Evolutionary conservation across 331 rosid species (phyloP), one percentile per base, ranked within the genome.

Genomic region (Prunus yedoensis): DNA sequence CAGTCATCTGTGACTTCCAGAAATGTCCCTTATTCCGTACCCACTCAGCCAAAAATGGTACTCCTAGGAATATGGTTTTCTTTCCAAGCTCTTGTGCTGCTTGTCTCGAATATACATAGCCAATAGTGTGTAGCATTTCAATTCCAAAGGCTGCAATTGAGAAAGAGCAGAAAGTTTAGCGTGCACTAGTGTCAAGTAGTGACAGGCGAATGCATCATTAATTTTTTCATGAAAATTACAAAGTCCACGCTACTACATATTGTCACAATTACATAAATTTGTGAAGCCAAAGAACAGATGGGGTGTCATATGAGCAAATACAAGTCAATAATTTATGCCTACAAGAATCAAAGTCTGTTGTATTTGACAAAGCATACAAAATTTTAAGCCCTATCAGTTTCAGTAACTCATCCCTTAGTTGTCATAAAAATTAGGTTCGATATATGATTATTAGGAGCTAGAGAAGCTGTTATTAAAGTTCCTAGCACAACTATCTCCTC

Each of bases 31-130:
- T 95, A 57, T 87, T 88, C 23, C 97, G 91, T 71, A 92, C 93
- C 97, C 97, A 92, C 81, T 95, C 97, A 20, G 97, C 89, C 79
- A 95, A 65, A 84, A 95, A 95, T 70, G 97, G 99, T 59, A 95
- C 90, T 8, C 97, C 97, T 14, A 95, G 96, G 72, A 78, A 92
- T 70, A 90, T 85, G 78, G 96, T 97, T 76, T 86, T 95, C 82
- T 90, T 90, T 67, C 99, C 99, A 70, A 95, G 91, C 88, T 95
- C 97, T 84, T 86, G 94, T 10, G 94, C 97, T 58, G 99, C 99
- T 78, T 92, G 99, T 83, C 97, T 90, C 9, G 90, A 85, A 80
- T 95, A 95, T 83, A 89, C 63, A 66, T 86, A 87, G 75, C 99
- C 96, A 43, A 92, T 88, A 7, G 96, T 90, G 84, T 88, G 90